phyloP scores from a whole-genome alignment of 2,329 filamentous ascomycete species.

The Ophiostoma triangulosporum region DNA sequence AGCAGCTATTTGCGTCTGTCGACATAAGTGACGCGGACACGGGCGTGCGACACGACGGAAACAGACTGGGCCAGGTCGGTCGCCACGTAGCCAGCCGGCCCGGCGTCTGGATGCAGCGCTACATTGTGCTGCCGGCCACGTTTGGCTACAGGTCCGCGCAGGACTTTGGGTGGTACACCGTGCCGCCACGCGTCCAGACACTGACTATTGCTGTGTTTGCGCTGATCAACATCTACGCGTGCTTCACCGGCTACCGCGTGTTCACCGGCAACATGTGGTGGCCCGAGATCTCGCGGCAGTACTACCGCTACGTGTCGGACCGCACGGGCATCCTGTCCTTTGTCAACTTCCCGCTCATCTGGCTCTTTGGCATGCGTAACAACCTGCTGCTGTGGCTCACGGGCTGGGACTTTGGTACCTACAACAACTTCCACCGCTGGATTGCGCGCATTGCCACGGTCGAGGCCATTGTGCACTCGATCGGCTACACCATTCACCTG shows the following conservation, averaged over 20 bases:
- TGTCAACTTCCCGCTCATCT: conserved; percentile 13
- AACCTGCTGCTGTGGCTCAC: conserved; percentile 53
- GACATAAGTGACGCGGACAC: not conserved
- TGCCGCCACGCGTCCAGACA: conserved; percentile 15
- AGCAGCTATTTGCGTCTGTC: not conserved
- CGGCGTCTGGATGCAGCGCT: conserved; percentile 7
- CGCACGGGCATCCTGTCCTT: conserved; percentile 14
- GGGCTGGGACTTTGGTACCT: conserved; percentile 53
- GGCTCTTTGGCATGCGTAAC: conserved; percentile 50
- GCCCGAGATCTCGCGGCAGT: conserved; percentile 6
- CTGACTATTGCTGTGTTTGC: conserved; percentile 10
- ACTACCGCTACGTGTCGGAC: conserved; percentile 14
- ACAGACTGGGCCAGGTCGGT: not conserved
- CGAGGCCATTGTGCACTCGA: conserved; percentile 47
- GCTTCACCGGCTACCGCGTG: conserved; percentile 10
- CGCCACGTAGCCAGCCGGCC: conserved; percentile 1
- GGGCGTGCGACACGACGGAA: not conserved
- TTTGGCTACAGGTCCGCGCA: conserved; percentile 31
- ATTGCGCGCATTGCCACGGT: conserved; percentile 48
- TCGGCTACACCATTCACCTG: conserved; percentile 34
- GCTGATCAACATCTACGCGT: conserved; percentile 9
- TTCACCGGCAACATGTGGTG: conserved; percentile 15
- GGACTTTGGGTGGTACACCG: conserved; percentile 24
- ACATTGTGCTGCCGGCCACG: conserved; percentile 18
- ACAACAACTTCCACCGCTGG: conserved; percentile 55